Evolutionary conservation across 1,139 yeast genomes (phyloP), one percentile per base, ranked within the genome.

Genomic region (Blastobotrys apis): DNA sequence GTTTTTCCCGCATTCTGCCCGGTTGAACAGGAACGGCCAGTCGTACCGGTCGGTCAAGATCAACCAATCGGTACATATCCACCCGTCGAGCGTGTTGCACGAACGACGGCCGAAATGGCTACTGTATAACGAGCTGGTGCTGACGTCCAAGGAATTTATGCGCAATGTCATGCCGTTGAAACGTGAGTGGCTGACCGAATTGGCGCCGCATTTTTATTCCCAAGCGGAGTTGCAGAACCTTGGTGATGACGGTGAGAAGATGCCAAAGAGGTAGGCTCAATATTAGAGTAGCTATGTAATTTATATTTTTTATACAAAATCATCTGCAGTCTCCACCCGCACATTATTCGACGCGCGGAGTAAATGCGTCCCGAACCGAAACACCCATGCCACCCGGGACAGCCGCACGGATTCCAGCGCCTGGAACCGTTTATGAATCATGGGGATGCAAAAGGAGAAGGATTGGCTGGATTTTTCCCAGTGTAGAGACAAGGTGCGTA

Each of bases 131-230:
- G 97, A 90, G 57, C 69, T 92, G 56, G 92, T 92, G 34, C 67
- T 85, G 31, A 92, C 98, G 0, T 77, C 86, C 38, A 85, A 82
- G 61, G 97, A 90, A 67, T 92, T 78, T 61, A 85, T 92, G 86
- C 68, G 97, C 45, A 87, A 84, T 53, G 85, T 95, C 59, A 74
- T 87, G 73, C 77, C 83, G 0, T 69, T 92, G 4, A 75, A 80
- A 37, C 79, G 78, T 3, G 79, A 74, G 45, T 81, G 87, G 86
- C 59, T 84, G 33, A 58, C 60, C 3, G 85, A 81, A 51, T 69
- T 77, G 54, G 86, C 85, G 1, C 81, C 84, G 8, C 88, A 82
- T 56, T 79, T 72, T 54, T 77, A 65, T 55, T 52, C 53, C 27
- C 46, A 45, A 19, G 52, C 51, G 33, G 49, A 53, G 22, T 51